Base-by-base conservation (phyloP, 768 basidiomycete species). In the Russula sp. region DNA sequence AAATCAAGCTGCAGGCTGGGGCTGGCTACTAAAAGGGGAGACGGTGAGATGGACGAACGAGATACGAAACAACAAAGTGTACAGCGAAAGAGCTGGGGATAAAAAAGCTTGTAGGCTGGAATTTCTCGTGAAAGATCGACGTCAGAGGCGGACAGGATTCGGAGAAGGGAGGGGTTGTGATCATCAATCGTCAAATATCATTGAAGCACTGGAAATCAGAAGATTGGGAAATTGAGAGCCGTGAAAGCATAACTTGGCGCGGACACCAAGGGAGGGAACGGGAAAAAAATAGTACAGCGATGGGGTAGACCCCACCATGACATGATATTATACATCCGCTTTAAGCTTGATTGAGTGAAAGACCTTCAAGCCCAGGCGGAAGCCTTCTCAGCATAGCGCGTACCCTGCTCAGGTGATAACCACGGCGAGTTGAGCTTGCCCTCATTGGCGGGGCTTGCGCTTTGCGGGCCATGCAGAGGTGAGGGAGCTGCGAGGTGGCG, bases 371-470 rank as follows among this genome's bases (percentile, higher is more conserved):
- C 68, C 79, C 70, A 83, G 63, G 77, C 80, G 80, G 82, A 83
- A n/a, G 81, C 77, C 71, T 83, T 83, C 66, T 87, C 85, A 64
- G 81, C 71, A 47, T 84, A 66, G 46, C 65, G 66, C 25, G 64
- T 50, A 42, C 60, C 46, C 53, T 59, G 54, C n/a, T 65, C 62
- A 5, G 79, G 76, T 56, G 79, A 75, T 7, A 79, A 75, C 87
- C 87, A 88, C 22, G 84, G 81, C 7, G 80, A 78, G 70, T 78
- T 81, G 57, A 75, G 73, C 70, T 79, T 82, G 66, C 76, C 76
- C 61, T 86, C 84, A 64, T 81, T 78, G 34, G 79, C 81, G 5
- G 82, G 80, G 68, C 82, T 84, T 8, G 84, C 75, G 42, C 80
- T 77, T 60, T 82, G 81, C 13, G 83, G 77, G 55, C 73, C 66